These are phyloP conservation scores for Tricharina praecox DNA, from an alignment of 495 filamentous ascomycete species.

Conservation along the genomic window DNA sequence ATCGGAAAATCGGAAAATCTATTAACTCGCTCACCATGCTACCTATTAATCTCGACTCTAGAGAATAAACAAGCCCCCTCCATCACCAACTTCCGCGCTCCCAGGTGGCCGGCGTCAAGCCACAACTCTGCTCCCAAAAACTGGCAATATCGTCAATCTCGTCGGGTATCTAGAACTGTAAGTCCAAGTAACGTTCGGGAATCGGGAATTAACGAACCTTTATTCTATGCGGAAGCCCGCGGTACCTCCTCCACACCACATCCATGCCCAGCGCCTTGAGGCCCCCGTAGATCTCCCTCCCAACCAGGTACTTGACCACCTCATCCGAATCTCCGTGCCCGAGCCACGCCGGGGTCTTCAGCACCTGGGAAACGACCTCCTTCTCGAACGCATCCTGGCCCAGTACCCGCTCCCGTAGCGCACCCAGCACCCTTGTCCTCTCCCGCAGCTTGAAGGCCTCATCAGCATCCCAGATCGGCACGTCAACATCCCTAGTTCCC, in stretches of 20 bases:
- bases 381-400: not conserved
- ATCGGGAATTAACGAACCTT: no score
- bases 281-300: constrained; percentile 27
- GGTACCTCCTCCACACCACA: constrained; percentile 33
- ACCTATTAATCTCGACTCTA: no score
- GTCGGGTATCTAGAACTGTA: constrained; percentile 30
- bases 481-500: not conserved
- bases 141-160: constrained; percentile 36
- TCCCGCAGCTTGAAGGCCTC: not conserved
- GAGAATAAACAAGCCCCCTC: no score
- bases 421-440: not conserved
- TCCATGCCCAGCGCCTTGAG: constrained; percentile 27
- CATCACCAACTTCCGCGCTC: no score
- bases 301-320: constrained; percentile 29
- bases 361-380: not conserved
- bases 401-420: not conserved
- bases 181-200: no score
- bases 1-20: no score
- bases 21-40: no score
- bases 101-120: not conserved
- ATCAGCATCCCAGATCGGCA: not conserved
- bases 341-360: constrained; percentile 11
- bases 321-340: constrained; percentile 26
- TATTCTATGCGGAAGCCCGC: constrained; percentile 34
- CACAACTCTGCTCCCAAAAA: constrained; percentile 22